Evolutionary conservation across 345 rosid species (phyloP).

Genomic region (Linum tenue): DNA sequence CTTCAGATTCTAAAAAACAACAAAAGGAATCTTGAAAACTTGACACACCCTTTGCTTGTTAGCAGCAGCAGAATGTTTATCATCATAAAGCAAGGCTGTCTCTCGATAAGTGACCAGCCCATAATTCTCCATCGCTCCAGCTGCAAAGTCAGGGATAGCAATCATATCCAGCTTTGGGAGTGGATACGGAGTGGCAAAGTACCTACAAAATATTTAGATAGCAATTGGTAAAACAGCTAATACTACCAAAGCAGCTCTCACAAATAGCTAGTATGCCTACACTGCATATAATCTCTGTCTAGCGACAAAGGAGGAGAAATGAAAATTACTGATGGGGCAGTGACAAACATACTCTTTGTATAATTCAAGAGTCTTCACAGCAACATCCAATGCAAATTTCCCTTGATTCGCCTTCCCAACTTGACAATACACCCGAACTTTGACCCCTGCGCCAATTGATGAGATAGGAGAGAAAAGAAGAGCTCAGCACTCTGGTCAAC

Average conservation of each 20-base stretch:
- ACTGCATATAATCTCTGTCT: background rate
- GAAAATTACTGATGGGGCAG: background rate
- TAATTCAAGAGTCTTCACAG: slow-evolving; percentile 75
- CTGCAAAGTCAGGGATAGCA: slow-evolving; percentile 96
- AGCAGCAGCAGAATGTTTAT: slow-evolving; percentile 25
- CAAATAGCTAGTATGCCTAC: background rate
- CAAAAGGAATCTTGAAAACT: background rate
- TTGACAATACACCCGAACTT: slow-evolving; percentile 86
- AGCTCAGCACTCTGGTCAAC: background rate
- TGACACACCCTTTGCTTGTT: slow-evolving; percentile 26
- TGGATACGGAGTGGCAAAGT: slow-evolving; percentile 79
- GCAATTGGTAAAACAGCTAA: background rate
- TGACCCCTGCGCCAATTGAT: slow-evolving; percentile 41
- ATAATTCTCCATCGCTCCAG: slow-evolving; percentile 99
- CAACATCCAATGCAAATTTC: slow-evolving; percentile 81
- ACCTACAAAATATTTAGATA: slow-evolving; percentile 30
- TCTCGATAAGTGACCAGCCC: slow-evolving; percentile 95
- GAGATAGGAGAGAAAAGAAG: background rate
- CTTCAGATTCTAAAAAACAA: background rate
- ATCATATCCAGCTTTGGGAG: slow-evolving; percentile 97
- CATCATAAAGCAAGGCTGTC: slow-evolving; percentile 42
- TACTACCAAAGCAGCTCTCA: background rate
- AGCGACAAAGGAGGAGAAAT: background rate
- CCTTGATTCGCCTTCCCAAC: slow-evolving; percentile 88
- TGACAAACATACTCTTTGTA: slow-evolving; percentile 60